Evolutionary conservation across 2,329 filamentous ascomycete species (phyloP).

Genomic region (Fusarium sp.): DNA sequence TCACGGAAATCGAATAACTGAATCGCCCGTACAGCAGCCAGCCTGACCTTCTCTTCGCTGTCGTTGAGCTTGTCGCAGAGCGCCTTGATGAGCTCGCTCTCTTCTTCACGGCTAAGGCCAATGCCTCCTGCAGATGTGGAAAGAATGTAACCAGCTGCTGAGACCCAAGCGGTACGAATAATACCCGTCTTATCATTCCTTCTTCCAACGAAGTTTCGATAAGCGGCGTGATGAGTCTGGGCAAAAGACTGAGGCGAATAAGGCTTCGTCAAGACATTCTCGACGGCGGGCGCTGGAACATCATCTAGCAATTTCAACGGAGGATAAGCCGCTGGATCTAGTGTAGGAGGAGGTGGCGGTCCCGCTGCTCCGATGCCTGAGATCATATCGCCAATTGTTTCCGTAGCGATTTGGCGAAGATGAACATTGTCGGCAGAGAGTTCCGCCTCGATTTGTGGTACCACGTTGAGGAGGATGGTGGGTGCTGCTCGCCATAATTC

Average conservation of each 20-base stretch:
- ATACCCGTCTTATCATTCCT: constrained; percentile 87
- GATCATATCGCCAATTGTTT: constrained; percentile 95
- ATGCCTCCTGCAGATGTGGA: constrained; percentile 93
- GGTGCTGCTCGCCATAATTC: constrained; percentile 96
- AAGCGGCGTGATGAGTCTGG: constrained; percentile 82
- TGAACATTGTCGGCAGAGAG: constrained; percentile 90
- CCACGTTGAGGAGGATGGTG: constrained; percentile 88
- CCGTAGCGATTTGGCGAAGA: constrained; percentile 87
- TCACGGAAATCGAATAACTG: constrained; percentile 84
- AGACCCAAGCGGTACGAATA: constrained; percentile 89
- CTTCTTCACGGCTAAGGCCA: constrained; percentile 86
- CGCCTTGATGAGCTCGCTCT: constrained; percentile 78
- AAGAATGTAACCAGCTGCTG: constrained; percentile 85
- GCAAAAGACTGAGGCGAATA: constrained; percentile 91
- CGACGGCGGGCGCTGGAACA: constrained; percentile 57
- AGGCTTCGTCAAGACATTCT: constrained; percentile 81
- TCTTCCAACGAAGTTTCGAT: constrained; percentile 86
- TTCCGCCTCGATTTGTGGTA: constrained; percentile 93
- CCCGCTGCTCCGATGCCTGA: constrained; percentile 93
- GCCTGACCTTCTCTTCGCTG: constrained; percentile 88
- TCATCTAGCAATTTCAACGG: constrained; percentile 75
- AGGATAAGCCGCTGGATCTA: constrained; percentile 91
- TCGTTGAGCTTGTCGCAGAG: constrained; percentile 87
- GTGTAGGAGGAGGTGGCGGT: constrained; percentile 76
- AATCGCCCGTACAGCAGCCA: constrained; percentile 89